Evolutionary conservation across 2,329 filamentous ascomycete genomes (phyloP).

Genomic region (Fusarium brevicatenulatum): DNA sequence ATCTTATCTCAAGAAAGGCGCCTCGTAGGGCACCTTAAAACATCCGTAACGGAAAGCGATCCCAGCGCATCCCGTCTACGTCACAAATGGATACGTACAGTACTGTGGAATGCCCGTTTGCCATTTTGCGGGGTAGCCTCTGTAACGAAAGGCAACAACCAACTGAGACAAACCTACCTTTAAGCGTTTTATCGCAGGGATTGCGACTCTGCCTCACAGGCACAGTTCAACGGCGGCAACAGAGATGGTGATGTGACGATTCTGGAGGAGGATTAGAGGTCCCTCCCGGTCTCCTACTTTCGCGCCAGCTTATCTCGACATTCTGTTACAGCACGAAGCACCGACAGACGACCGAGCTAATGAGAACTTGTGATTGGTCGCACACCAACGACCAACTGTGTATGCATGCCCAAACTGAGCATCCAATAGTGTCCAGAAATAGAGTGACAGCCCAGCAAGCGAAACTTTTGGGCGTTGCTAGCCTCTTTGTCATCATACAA

Average conservation of each 20-base stretch:
- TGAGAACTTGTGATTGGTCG: slow-evolving; percentile 8
- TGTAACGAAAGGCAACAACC: background rate
- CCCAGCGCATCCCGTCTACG: slow-evolving; percentile 29
- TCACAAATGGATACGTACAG: slow-evolving; percentile 23
- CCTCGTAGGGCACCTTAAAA: slow-evolving; percentile 24
- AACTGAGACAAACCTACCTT: slow-evolving; percentile 15
- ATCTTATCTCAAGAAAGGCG: slow-evolving; percentile 15
- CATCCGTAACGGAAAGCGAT: slow-evolving; percentile 6
- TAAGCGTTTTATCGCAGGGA: slow-evolving; percentile 15
- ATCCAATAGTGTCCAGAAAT: background rate
- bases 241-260: slow-evolving; percentile 1
- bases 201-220: slow-evolving; percentile 17
- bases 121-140: slow-evolving; percentile 39
- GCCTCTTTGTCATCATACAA: slow-evolving; percentile 27
- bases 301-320: background rate
- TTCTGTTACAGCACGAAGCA: background rate
- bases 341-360: slow-evolving; percentile 4
- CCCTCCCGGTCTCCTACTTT: background rate
- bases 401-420: background rate
- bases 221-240: slow-evolving; percentile 14
- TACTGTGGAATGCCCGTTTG: slow-evolving; percentile 9
- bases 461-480: slow-evolving; percentile 6
- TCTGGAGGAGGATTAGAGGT: background rate
- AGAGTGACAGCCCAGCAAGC: background rate
- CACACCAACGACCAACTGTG: slow-evolving; percentile 1